These are phyloP conservation scores for Geum urbanum DNA, from an alignment of 306 rosid species.

Conservation along the genomic window DNA sequence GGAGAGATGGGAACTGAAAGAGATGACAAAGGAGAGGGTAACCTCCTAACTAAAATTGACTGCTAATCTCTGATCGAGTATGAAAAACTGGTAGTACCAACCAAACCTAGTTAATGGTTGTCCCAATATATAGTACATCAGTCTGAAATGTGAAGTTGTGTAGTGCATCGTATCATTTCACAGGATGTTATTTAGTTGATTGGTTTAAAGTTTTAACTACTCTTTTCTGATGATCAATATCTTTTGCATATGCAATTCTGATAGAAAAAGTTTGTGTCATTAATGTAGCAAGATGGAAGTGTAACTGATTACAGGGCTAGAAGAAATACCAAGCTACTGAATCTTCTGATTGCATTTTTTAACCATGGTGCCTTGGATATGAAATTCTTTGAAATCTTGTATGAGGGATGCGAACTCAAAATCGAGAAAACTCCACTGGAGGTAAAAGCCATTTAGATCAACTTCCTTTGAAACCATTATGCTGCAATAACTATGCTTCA, in stretches of 20 bases:
- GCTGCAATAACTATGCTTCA: not conserved
- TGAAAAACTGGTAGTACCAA: not conserved
- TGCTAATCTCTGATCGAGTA: not conserved
- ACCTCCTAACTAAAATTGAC: not conserved
- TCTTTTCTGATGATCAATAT: too few species aligned
- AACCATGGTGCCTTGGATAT: not conserved
- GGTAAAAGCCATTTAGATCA: not conserved
- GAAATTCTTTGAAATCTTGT: not conserved
- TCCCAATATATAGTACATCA: too few species aligned
- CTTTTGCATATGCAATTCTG: too few species aligned
- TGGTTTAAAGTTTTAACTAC: too few species aligned
- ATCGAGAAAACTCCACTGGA: not conserved
- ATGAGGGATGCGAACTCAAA: not conserved
- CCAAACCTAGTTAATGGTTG: too few species aligned
- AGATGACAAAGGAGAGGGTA: not conserved
- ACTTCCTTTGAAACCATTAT: not conserved
- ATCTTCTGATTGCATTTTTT: not conserved
- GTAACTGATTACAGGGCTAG: not conserved
- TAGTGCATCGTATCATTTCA: too few species aligned
- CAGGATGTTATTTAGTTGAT: too few species aligned
- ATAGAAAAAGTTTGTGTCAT: not conserved
- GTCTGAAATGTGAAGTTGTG: too few species aligned
- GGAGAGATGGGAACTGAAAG: not conserved
- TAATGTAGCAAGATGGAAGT: conserved; percentile 1
- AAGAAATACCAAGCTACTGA: not conserved